These are phyloP conservation scores for Magnaporthiopsis incrustans DNA, from an alignment of 2,329 filamentous ascomycete species.

Conservation along the genomic window DNA sequence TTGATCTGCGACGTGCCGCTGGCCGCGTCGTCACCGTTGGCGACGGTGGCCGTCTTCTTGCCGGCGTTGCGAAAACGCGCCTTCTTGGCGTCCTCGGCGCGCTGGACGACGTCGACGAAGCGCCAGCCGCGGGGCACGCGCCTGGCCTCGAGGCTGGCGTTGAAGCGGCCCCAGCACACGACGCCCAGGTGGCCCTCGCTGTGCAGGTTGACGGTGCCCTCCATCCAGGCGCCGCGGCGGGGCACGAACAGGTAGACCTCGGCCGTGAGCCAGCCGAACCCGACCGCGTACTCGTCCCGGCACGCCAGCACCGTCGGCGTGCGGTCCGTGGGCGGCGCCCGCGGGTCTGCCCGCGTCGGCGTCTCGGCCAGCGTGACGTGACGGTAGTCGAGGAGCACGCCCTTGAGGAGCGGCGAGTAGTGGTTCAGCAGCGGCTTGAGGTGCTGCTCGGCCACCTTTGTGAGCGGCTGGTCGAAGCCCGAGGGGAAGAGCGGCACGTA, in stretches of 20 bases:
- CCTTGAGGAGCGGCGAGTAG: conserved; percentile 64
- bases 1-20: conserved; percentile 12
- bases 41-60: conserved; percentile 18
- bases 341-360: conserved; percentile 37
- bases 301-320: conserved; percentile 37
- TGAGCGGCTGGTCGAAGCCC: conserved; percentile 61
- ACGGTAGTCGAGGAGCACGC: conserved; percentile 67
- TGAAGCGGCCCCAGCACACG: conserved; percentile 86
- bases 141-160: conserved; percentile 72
- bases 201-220: conserved; percentile 77
- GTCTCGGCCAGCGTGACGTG: conserved; percentile 58
- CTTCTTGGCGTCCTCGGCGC: conserved; percentile 20
- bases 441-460: conserved; percentile 65
- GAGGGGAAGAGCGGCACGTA: conserved; percentile 68
- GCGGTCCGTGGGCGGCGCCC: conserved; percentile 38
- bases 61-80: conserved; percentile 12
- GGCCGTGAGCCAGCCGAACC: conserved; percentile 81
- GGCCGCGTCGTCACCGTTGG: conserved; percentile 22
- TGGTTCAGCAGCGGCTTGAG: conserved; percentile 67
- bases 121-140: conserved; percentile 72
- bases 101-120: conserved; percentile 59
- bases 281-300: conserved; percentile 76
- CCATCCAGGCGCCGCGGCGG: conserved; percentile 61
- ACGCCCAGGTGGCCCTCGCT: conserved; percentile 84
- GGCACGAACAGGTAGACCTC: conserved; percentile 82